Evolutionary conservation across 805 yeast genomes (phyloP).

Genomic region (Metschnikowia amazonensis): DNA sequence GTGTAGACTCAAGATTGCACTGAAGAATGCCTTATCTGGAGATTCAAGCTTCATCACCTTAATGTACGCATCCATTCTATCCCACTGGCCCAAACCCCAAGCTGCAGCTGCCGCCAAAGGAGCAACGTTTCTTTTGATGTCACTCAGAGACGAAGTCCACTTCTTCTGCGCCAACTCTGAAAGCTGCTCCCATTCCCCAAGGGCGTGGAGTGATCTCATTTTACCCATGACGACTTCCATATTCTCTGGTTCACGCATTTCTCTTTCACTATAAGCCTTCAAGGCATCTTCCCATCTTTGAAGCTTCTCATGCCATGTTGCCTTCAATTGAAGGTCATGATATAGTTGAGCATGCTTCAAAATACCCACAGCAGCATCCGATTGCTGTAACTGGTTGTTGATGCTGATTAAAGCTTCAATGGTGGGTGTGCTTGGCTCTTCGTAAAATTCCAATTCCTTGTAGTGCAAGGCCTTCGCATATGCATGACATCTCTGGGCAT

Average conservation of each 20-base stretch:
- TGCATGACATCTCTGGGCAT: constrained; percentile 94
- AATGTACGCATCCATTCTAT: constrained; percentile 87
- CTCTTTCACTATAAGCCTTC: constrained; percentile 81
- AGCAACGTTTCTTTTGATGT: constrained; percentile 78
- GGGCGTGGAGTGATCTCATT: constrained; percentile 94
- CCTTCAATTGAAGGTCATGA: constrained; percentile 86
- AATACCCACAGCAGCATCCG: constrained; percentile 97
- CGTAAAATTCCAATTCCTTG: constrained; percentile 90
- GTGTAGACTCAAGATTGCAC: constrained; percentile 83
- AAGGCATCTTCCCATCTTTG: constrained; percentile 99
- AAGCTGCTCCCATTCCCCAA: constrained; percentile 97
- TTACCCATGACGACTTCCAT: constrained; percentile 94
- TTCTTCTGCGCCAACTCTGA: constrained; percentile 80
- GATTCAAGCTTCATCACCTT: constrained; percentile 86
- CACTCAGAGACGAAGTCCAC: constrained; percentile 74
- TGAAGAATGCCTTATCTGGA: constrained; percentile 92
- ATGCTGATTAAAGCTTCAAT: constrained; percentile 89
- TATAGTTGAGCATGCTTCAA: constrained; percentile 90
- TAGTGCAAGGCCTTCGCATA: constrained; percentile 96
- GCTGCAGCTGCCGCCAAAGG: constrained; percentile 99
- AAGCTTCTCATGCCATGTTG: constrained; percentile 95
- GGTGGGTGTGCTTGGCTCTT: constrained; percentile 87
- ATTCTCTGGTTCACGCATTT: constrained; percentile 57
- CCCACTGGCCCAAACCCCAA: constrained; percentile 98
- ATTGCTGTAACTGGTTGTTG: constrained; percentile 90